Base-by-base conservation (phyloP, 1,284 basidiomycete species). In the Ceratobasidium sp. region DNA sequence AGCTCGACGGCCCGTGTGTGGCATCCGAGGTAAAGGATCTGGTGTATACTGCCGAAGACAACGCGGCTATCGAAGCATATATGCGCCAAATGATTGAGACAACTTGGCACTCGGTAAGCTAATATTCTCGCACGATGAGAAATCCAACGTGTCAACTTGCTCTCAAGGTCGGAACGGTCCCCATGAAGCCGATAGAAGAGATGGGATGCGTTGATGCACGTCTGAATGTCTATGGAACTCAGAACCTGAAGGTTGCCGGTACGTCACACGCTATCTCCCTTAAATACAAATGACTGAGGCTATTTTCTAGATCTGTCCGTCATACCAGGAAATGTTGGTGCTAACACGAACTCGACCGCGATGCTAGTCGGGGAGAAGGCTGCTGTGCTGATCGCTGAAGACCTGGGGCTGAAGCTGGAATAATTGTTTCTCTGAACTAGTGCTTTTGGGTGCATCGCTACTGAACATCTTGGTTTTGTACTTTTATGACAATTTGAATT, bases 171-270 rank as follows among this genome's bases (percentile, higher is more conserved):
- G 78, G 78, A 46, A 80, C 81, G 11, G 77, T 78, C 18, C 77
- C 81, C 0, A 82, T 82, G 82, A 77, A 82, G 16, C 82, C 82
- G 0, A 76, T 77, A 21, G 74, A 77, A 23, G 47, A 80, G 46
- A 82, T 82, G 26, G 83, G 83, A 57, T 82, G 83, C 8, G 80
- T 84, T 61, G 82, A 82, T 77, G 44, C 75, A 1, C 74, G 78
- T 54, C 74, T 81, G 32, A 77, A 77, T 32, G 83, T 84, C 7
- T 81, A 83, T 77, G 82, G 82, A 54, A 79, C 82, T 5, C 70
- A 69, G 43, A 81, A 81, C 72, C 77, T 84, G 13, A 72, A 72
- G 43, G 57, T 61, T 32, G 70, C 70, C 13, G 70, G 61, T 72
- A 26, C 14, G 38, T 63, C 44, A 11, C 21, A 18, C 47, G 5